Conservation (phyloP, 2,329 filamentous ascomycete genomes). For the Beauveria pseudobassiana region DNA sequence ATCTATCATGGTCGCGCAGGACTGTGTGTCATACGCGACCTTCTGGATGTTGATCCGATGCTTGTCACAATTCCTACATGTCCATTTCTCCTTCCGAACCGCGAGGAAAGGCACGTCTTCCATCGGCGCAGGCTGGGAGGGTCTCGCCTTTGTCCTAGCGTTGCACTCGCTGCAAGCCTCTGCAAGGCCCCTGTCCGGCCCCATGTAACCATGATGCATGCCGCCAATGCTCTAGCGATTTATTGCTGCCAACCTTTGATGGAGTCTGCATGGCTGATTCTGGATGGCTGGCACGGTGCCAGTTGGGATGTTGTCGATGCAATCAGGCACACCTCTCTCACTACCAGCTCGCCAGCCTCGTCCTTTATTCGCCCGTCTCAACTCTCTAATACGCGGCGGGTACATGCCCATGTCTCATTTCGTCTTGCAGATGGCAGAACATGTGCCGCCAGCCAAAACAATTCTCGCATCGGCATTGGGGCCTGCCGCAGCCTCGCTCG, state of each 20-base stretch:
- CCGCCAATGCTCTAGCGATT: background rate
- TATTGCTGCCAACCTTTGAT: background rate
- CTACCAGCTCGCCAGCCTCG: background rate
- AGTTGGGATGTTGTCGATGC: background rate
- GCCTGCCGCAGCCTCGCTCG: background rate
- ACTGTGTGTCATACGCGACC: background rate
- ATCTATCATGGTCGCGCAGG: background rate
- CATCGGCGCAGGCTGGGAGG: background rate
- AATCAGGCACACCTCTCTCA: background rate
- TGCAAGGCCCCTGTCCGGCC: conserved; percentile 2
- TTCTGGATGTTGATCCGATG: too few relatives aligned
- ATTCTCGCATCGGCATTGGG: background rate
- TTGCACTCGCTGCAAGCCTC: conserved; percentile 3
- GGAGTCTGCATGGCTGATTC: background rate
- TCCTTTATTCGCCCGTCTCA: background rate
- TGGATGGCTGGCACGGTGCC: background rate
- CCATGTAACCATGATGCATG: background rate
- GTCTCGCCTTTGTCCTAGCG: background rate
- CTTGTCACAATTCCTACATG: too few relatives aligned
- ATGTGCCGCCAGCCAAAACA: background rate
- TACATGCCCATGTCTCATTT: background rate
- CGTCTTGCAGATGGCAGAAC: background rate
- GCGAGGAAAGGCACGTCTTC: too few relatives aligned
- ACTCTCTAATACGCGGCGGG: background rate
- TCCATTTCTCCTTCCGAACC: too few relatives aligned